Evolutionary conservation across 2,329 filamentous ascomycete species (phyloP), one percentile per base, ranked within the genome.

Genomic region (Colletotrichum tofieldiae): DNA sequence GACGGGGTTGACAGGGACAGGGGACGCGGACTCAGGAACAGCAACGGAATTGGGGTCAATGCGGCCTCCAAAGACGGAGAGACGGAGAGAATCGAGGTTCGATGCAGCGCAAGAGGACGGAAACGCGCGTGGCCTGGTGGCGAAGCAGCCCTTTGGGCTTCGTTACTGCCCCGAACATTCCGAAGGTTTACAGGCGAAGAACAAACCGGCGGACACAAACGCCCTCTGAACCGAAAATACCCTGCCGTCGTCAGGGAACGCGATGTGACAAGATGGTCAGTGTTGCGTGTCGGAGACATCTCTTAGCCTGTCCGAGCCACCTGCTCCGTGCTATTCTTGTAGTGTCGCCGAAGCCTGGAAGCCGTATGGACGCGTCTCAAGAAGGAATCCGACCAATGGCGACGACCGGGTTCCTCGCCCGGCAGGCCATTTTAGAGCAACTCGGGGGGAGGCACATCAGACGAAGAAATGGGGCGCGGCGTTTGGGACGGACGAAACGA

Each of bases 261-360:
- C 37, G 47, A 49, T 55, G 52, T 55, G 52, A 55, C 32, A 55
- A 16, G 29, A 7, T 9, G 18, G 35, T 45, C 29, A 41, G 29
- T 41, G 37, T 45, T 52, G 35, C 43, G 43, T 9, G 65, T 69
- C 66, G 60, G 66, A 69, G 52, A 43, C 45, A 51, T 68, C n/a
- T 49, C 66, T 62, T 59, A 56, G 59, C 41, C 54, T 26, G 59
- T 64, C 51, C 52, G 11, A 37, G 35, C 35, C 35, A 37, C 35
- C 2, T 37, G 18, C 20, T 56, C 39, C 39, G 35, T 68, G 47
- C 65, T 63, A 68, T 62, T 68, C 39, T 49, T 63, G 49, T 39
- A n/a, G 20, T 29, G 62, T 45, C 52, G 32, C 55, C 55, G 37
- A 54, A 45, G 43, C 43, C 18, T 20, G 43, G 20, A 20, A 45